Conservation (phyloP, 2,329 filamentous ascomycete genomes). For the Geosmithia putterillii region DNA sequence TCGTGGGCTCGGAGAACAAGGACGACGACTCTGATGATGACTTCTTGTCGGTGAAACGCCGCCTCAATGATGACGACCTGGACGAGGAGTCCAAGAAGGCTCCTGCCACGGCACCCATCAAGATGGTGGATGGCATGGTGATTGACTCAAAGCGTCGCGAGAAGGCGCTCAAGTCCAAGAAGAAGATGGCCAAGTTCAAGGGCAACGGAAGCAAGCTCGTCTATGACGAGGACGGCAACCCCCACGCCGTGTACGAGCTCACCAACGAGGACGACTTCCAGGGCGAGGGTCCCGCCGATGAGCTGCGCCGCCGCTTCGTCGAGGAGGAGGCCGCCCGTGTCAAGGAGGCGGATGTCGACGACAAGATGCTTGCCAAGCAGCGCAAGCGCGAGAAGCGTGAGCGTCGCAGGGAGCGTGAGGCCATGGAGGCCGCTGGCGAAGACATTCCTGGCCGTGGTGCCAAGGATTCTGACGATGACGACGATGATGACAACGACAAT, state of each 20-base stretch:
- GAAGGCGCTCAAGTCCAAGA: slow-evolving; percentile 91
- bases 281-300: slow-evolving; percentile 60
- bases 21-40: slow-evolving; percentile 60
- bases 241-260: slow-evolving; percentile 79
- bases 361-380: slow-evolving; percentile 70
- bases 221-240: slow-evolving; percentile 83
- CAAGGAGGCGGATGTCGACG: slow-evolving; percentile 61
- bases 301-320: slow-evolving; percentile 67
- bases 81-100: slow-evolving; percentile 27
- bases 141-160: slow-evolving; percentile 92
- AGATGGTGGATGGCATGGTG: slow-evolving; percentile 55
- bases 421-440: slow-evolving; percentile 24
- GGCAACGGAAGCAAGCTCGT: slow-evolving; percentile 75
- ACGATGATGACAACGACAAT: slow-evolving; percentile 23
- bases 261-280: slow-evolving; percentile 74
- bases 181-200: slow-evolving; percentile 84
- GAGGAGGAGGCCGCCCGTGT: slow-evolving; percentile 63
- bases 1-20: slow-evolving; percentile 48
- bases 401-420: slow-evolving; percentile 55
- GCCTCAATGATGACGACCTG: slow-evolving; percentile 60
- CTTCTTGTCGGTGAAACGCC: slow-evolving; percentile 81
- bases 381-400: slow-evolving; percentile 67
- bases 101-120: slow-evolving; percentile 22
- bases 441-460: slow-evolving; percentile 10
- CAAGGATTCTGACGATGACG: slow-evolving; percentile 19